Percentiles rank a stretch among this genome's conserved stretches.
Evolutionary conservation across 164 flowering plant species (phyloP).

Genomic region (Vitis cinerea): DNA sequence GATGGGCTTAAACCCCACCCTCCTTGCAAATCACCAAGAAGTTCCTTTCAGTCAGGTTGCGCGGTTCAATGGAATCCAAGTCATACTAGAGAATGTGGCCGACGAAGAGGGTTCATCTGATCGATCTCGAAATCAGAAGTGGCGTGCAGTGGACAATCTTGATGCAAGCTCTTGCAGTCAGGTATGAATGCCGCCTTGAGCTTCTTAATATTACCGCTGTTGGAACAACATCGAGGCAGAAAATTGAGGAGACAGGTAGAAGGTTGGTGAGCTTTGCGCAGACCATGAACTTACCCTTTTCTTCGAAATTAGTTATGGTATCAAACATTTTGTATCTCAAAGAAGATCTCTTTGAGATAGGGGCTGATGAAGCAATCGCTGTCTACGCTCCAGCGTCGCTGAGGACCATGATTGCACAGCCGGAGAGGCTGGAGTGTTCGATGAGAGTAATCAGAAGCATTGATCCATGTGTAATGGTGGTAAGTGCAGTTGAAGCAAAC

Average conservation of each 20-base stretch:
- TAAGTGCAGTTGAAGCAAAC: slow-evolving; percentile 52
- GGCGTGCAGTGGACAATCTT: slow-evolving; percentile 42
- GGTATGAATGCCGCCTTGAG: slow-evolving; percentile 27
- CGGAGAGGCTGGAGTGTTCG: slow-evolving; percentile 28
- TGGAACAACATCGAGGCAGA: slow-evolving; percentile 16
- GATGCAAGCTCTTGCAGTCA: slow-evolving; percentile 55
- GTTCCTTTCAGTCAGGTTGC: slow-evolving; percentile 35
- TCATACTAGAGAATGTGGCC: slow-evolving; percentile 38
- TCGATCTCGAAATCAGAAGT: slow-evolving; percentile 41
- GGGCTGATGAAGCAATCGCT: slow-evolving; percentile 38
- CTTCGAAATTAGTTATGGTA: slow-evolving; percentile 30
- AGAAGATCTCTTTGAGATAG: slow-evolving; percentile 37
- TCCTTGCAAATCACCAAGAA: slow-evolving; percentile 22
- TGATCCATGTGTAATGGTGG: slow-evolving; percentile 47
- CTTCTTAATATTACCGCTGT: slow-evolving; percentile 49
- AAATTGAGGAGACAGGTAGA: slow-evolving; percentile 32
- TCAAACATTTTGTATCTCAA: slow-evolving; percentile 37
- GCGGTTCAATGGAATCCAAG: slow-evolving; percentile 54
- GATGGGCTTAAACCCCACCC: slow-evolving; percentile 17
- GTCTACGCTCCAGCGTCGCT: slow-evolving; percentile 25
- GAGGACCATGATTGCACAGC: slow-evolving; percentile 24
- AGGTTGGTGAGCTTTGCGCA: slow-evolving; percentile 34
- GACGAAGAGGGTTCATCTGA: slow-evolving; percentile 44
- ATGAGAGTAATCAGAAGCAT: slow-evolving; percentile 45
- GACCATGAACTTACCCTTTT: slow-evolving; percentile 33